Conservation (phyloP, 164 flowering plant species). For the Taxillus chinensis region DNA sequence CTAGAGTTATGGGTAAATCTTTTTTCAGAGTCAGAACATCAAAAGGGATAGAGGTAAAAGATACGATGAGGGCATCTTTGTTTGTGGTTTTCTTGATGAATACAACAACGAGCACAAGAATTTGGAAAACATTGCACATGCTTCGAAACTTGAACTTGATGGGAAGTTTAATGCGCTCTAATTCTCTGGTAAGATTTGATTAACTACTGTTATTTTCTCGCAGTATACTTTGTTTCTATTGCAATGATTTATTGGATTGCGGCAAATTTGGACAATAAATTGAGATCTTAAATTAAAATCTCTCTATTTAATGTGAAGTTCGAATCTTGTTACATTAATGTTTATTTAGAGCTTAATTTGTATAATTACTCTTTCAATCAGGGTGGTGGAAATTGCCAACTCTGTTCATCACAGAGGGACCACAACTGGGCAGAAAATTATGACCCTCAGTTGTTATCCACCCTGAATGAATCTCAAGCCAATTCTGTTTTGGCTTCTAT, state of each 20-base stretch:
- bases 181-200: constrained; percentile 7
- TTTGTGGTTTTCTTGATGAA: constrained; percentile 13
- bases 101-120: constrained; percentile 11
- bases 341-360: neutral
- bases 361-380: neutral
- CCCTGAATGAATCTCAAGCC: constrained; percentile 10
- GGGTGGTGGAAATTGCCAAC: neutral
- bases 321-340: neutral
- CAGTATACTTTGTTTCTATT: neutral
- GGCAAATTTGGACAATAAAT: neutral
- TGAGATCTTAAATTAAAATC: neutral
- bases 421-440: neutral
- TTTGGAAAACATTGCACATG: constrained; percentile 6
- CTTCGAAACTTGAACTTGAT: constrained; percentile 2
- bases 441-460: neutral
- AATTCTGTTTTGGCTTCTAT: constrained; percentile 10
- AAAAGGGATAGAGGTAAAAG: neutral
- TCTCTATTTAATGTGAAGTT: neutral
- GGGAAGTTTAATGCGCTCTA: neutral
- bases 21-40: neutral
- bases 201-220: neutral
- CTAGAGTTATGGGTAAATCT: neutral
- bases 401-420: neutral
- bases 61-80: neutral
- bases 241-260: neutral